Conservation (phyloP, 495 filamentous ascomycete species). For the Penicillium crystallinum region DNA sequence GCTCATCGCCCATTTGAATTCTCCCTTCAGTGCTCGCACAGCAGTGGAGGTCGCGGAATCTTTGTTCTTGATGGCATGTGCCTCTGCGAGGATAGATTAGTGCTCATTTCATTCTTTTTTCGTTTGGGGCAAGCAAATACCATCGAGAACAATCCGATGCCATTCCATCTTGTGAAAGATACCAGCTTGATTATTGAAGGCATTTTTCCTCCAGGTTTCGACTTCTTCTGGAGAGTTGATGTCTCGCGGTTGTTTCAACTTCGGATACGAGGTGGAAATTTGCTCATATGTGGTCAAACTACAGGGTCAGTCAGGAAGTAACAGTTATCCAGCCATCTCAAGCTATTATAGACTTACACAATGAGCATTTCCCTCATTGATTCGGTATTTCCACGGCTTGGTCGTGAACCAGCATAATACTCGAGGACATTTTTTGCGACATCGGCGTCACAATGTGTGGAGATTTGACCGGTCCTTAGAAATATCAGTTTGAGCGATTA, state of each 20-base stretch:
- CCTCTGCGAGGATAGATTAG: conserved; percentile 22
- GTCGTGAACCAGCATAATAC: conserved; percentile 8
- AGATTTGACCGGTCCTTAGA: background rate
- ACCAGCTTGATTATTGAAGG: conserved; percentile 27
- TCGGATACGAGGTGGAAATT: conserved; percentile 46
- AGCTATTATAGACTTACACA: conserved; percentile 16
- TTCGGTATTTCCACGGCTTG: conserved; percentile 4
- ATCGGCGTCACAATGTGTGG: conserved; percentile 17
- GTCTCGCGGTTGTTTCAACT: conserved; percentile 20
- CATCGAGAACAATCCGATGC: conserved; percentile 55
- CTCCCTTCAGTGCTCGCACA: conserved; percentile 47
- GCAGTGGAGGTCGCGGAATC: conserved; percentile 42
- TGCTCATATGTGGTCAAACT: conserved; percentile 51
- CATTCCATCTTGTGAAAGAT: conserved; percentile 47
- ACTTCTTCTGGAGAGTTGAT: conserved; percentile 21
- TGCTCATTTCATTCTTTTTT: background rate
- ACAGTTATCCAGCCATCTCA: too few species aligned
- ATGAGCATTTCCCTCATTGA: conserved; percentile 14
- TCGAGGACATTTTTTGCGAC: conserved; percentile 6
- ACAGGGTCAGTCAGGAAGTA: background rate
- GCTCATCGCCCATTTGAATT: conserved; percentile 54
- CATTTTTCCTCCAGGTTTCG: conserved; percentile 31
- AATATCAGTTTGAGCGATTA: background rate
- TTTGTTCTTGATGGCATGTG: conserved; percentile 59
- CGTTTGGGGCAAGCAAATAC: conserved; percentile 16